Conservation (phyloP, 805 yeast species). For the Saturnispora sanitii region DNA sequence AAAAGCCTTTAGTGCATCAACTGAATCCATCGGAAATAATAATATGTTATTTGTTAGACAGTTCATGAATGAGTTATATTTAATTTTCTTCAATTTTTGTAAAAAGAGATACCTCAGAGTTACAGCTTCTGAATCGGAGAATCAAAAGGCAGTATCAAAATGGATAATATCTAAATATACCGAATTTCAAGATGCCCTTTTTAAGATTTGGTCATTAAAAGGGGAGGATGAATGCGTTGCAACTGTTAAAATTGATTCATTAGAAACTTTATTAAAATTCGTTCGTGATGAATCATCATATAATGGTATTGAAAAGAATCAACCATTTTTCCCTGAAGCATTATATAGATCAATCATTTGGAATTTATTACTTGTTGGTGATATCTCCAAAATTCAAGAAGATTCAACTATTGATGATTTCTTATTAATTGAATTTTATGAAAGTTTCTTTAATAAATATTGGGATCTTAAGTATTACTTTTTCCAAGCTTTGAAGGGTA, state of each 20-base stretch:
- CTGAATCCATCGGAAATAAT: conserved; percentile 17
- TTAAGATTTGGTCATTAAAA: conserved; percentile 31
- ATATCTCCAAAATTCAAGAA: conserved; percentile 30
- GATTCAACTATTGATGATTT: conserved; percentile 39
- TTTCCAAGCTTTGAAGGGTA: conserved; percentile 36
- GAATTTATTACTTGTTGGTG: conserved; percentile 24
- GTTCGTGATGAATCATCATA: conserved; percentile 45
- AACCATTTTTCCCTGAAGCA: conserved; percentile 54
- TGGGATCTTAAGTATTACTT: conserved; percentile 78
- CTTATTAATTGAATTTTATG: conserved; percentile 40
- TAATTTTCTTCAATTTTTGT: conserved; percentile 40
- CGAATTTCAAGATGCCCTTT: conserved; percentile 37
- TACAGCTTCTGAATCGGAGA: conserved; percentile 28
- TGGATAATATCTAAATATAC: conserved; percentile 59
- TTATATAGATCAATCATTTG: conserved; percentile 36
- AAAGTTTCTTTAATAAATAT: conserved; percentile 41
- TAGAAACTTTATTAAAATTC: conserved; percentile 48
- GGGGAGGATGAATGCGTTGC: conserved; percentile 27
- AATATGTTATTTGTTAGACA: conserved; percentile 25
- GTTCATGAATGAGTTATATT: conserved; percentile 32
- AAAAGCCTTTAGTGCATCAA: conserved; percentile 27
- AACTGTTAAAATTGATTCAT: conserved; percentile 42
- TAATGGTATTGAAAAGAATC: conserved; percentile 39
- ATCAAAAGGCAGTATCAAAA: conserved; percentile 40
- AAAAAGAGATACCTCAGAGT: conserved; percentile 32